Percentiles rank a stretch among this genome's conserved stretches.
phyloP scores from a whole-genome alignment of 2,329 filamentous ascomycete genomes.

The Xylaria sp. region DNA sequence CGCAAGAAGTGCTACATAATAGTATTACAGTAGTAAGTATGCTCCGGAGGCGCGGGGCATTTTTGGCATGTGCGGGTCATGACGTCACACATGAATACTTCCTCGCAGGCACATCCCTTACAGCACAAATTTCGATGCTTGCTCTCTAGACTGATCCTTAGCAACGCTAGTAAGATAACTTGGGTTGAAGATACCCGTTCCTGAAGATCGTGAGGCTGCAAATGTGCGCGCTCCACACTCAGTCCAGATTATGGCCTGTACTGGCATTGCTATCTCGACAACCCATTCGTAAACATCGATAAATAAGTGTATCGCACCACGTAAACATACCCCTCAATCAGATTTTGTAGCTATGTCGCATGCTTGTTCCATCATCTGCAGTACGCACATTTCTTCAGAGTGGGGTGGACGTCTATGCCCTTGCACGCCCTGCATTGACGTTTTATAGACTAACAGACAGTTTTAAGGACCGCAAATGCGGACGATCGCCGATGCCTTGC shows the following conservation, averaged over 20 bases:
- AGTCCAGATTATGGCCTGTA: neutral
- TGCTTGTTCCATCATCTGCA: neutral
- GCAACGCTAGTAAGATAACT: neutral
- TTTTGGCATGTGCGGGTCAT: slow-evolving; percentile 13
- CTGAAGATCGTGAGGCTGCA: slow-evolving; percentile 25
- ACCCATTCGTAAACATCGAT: neutral
- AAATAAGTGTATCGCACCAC: neutral
- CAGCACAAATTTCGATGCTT: neutral
- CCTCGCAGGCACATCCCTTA: slow-evolving; percentile 4
- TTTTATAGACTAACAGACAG: neutral
- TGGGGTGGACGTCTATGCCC: neutral
- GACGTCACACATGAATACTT: slow-evolving; percentile 32
- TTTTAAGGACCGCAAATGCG: neutral
- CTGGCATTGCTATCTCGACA: neutral
- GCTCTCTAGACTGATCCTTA: neutral
- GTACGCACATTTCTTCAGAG: neutral
- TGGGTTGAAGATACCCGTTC: slow-evolving; percentile 18
- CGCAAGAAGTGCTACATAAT: no score
- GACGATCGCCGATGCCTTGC: slow-evolving; percentile 35
- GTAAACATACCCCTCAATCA: neutral
- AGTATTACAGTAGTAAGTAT: no score
- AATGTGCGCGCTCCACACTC: neutral
- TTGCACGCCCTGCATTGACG: neutral
- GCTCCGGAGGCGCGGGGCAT: slow-evolving; percentile 19
- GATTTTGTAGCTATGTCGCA: neutral